Evolutionary conservation across 192 early-diverging fungal genomes (phyloP).

Genomic region (Allomyces arbusculus): DNA sequence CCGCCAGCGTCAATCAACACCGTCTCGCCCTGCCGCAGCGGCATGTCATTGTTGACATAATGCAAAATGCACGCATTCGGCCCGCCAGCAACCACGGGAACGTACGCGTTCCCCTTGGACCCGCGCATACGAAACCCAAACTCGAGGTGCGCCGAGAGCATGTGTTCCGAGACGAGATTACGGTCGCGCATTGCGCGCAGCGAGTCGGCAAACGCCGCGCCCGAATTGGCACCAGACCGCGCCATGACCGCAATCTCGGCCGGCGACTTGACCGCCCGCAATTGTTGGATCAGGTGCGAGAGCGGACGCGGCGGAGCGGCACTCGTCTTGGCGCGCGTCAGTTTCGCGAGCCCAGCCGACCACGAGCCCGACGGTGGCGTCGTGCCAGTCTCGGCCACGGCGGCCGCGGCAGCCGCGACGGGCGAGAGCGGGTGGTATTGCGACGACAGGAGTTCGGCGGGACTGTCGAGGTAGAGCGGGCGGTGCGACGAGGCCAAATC

Average conservation of each 20-base stretch:
- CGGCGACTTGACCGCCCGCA: slow-evolving; percentile 55
- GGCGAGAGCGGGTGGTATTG: slow-evolving; percentile 3
- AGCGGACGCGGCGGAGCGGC: slow-evolving; percentile 18
- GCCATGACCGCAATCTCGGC: slow-evolving; percentile 63
- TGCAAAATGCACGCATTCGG: slow-evolving; percentile 80
- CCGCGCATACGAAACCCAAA: slow-evolving; percentile 40
- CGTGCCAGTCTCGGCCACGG: background rate
- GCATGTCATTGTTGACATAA: slow-evolving; percentile 73
- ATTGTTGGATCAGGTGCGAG: slow-evolving; percentile 43
- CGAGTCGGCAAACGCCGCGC: slow-evolving; percentile 41
- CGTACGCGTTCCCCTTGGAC: slow-evolving; percentile 58
- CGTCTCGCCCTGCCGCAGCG: slow-evolving; percentile 26
- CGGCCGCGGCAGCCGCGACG: slow-evolving; percentile 6
- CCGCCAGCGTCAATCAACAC: slow-evolving; percentile 80
- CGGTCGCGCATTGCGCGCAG: slow-evolving; percentile 14
- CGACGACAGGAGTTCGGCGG: background rate
- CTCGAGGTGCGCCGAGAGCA: slow-evolving; percentile 56
- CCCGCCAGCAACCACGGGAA: slow-evolving; percentile 88
- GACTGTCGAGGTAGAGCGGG: background rate
- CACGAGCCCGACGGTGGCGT: background rate
- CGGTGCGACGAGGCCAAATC: background rate
- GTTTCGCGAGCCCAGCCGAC: slow-evolving; percentile 4
- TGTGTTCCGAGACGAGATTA: slow-evolving; percentile 33
- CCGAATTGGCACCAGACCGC: slow-evolving; percentile 50
- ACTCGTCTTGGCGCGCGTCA: slow-evolving; percentile 12